phyloP scores from a whole-genome alignment of 495 filamentous ascomycete genomes.

The Tuber borchii region DNA sequence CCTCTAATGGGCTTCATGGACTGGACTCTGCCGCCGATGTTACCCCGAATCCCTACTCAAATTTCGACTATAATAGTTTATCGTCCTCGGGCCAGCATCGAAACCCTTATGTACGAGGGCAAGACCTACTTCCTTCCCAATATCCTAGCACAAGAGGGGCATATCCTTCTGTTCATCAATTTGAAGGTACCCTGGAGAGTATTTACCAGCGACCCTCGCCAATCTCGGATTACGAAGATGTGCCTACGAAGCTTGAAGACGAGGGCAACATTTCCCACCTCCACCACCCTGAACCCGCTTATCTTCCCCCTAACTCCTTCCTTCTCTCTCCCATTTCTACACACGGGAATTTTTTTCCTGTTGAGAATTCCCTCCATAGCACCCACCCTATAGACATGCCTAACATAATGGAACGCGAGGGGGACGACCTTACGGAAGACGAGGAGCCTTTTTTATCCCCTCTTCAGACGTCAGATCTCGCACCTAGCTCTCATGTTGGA shows the following conservation, averaged over 20 bases:
- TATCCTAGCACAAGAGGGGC: background rate
- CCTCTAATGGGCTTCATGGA: background rate
- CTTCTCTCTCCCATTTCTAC: conserved; percentile 17
- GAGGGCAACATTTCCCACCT: conserved; percentile 6
- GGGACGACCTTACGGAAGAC: conserved; percentile 17
- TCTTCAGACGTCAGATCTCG: background rate
- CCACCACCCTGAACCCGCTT: conserved; percentile 12
- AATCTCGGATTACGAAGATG: conserved; percentile 17
- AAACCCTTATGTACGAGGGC: background rate
- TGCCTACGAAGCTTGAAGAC: conserved; percentile 12
- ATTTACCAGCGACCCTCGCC: conserved; percentile 17
- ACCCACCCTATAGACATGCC: conserved; percentile 8
- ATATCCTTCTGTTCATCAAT: background rate
- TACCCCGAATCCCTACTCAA: background rate
- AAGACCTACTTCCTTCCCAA: background rate
- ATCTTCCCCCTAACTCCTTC: conserved; percentile 25
- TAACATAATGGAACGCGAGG: conserved; percentile 9
- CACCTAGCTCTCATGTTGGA: background rate
- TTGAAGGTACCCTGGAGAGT: background rate
- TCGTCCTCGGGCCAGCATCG: background rate
- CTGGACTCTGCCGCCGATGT: background rate
- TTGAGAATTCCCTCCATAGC: conserved; percentile 8
- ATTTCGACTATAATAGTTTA: background rate
- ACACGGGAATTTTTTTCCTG: conserved; percentile 8
- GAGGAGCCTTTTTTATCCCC: background rate